A percentile compares a stretch with the other conserved stretches of the same genome.
Evolutionary conservation across 139 green algal species (phyloP).

Genomic region (Coccomyxa sp.): DNA sequence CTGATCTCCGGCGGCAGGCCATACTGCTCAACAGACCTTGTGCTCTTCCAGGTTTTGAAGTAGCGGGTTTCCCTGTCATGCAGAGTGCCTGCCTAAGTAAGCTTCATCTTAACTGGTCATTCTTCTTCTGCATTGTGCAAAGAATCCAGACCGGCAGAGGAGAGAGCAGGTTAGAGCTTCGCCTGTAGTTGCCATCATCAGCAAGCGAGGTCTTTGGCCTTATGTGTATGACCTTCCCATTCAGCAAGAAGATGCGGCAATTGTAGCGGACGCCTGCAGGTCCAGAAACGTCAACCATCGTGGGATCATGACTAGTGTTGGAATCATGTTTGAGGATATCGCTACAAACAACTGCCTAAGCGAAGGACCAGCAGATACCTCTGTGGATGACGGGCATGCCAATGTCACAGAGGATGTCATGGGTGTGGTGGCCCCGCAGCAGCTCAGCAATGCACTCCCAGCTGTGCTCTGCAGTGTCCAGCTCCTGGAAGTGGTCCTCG

Average conservation of each 20-base stretch:
- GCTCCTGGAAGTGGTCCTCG: constrained; percentile 97
- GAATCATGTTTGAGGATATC: too few species aligned
- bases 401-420: constrained; percentile 84
- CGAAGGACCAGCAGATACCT: constrained; percentile 48
- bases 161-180: not conserved
- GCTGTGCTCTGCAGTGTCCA: constrained; percentile 83
- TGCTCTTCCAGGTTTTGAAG: constrained; percentile 86
- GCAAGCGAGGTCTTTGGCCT: constrained; percentile 91
- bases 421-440: constrained; percentile 55
- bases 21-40: constrained; percentile 58
- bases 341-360: not conserved
- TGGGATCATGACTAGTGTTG: too few species aligned
- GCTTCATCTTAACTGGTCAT: too few species aligned
- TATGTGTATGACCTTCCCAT: constrained; percentile 83
- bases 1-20: constrained; percentile 59
- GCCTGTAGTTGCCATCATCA: constrained; percentile 96
- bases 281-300: too few species aligned
- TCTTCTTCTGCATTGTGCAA: too few species aligned
- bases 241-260: constrained; percentile 80
- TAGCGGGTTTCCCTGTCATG: constrained; percentile 75
- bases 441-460: constrained; percentile 79
- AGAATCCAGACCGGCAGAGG: too few species aligned
- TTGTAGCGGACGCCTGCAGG: constrained; percentile 82
- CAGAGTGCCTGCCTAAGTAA: too few species aligned
- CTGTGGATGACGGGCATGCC: constrained; percentile 91